phyloP scores from a whole-genome alignment of 2,329 filamentous ascomycete genomes.

The Magnaporthiopsis incrustans region DNA sequence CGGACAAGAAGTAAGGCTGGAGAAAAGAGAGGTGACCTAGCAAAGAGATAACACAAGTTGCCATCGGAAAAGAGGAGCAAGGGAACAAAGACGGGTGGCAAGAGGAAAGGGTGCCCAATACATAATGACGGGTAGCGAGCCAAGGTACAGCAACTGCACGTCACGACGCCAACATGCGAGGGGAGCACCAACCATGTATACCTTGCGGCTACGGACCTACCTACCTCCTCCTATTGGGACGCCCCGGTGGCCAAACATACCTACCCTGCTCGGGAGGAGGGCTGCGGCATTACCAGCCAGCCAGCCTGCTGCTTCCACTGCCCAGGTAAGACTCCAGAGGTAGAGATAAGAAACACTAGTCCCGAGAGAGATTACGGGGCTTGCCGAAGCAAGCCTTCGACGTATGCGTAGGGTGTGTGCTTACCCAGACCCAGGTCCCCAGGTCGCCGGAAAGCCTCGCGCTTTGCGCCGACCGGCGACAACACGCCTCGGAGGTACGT shows the following conservation, averaged over 20 bases:
- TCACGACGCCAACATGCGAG: background rate
- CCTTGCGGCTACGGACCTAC: background rate
- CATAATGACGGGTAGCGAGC: background rate
- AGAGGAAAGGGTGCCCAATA: background rate
- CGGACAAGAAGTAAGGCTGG: background rate
- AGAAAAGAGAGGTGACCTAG: background rate
- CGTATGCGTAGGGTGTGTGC: background rate
- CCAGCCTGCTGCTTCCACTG: background rate
- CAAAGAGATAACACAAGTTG: background rate
- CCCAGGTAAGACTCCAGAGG: background rate
- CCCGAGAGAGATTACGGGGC: background rate
- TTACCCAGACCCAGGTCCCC: no score
- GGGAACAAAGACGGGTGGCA: background rate
- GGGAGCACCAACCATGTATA: background rate
- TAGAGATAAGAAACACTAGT: background rate
- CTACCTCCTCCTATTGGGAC: background rate
- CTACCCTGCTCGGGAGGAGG: background rate
- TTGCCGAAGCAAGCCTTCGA: background rate
- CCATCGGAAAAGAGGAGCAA: background rate
- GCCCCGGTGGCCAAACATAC: background rate
- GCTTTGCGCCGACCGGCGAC: no score
- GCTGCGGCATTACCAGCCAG: background rate
- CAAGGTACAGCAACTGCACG: background rate
- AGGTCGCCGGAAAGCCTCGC: background rate
- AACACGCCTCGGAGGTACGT: no score